Evolutionary conservation across 2,329 filamentous ascomycete genomes (phyloP), one percentile per base, ranked within the genome.

Genomic region (Arthrocladium fulminans): DNA sequence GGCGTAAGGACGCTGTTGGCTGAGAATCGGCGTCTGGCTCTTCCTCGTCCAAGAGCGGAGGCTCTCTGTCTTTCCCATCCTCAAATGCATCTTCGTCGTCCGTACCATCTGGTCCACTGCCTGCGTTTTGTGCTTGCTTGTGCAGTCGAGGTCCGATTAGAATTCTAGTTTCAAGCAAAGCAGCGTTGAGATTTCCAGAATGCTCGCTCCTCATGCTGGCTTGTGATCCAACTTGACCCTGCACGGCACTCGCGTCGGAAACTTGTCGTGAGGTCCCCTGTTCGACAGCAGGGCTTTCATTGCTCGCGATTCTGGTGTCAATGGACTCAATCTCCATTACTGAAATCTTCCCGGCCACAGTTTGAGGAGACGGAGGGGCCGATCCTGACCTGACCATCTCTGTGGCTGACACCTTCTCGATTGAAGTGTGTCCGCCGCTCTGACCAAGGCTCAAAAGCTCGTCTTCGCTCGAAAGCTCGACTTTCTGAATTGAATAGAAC

Each of bases 1-100:
- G 86, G 34, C 83, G 87, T 3, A 92, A 77, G 6, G 82, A 86
- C 6, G 80, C 82, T 8, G 72, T 73, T 42, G 65, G 67, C 3
- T 30, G 9, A 4, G 9, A 12, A 19, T 30, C 41, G 9, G 24
- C n/a, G 10, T 17, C 24, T 5, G n/a, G 22, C 12, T 17, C 41
- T 10, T n/a, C 24, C 20, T 29, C 27, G 29, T 8, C 32, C 5
- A 6, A 6, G n/a, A 35, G 6, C 29, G 32, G 20, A 29, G 48
- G 20, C 32, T 47, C 7, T 55, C 53, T 24, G 53, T n/a, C n/a
- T n/a, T 57, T 7, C 41, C 48, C 17, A 44, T 51, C 8, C 56
- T 20, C 56, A 2, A 56, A 54, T 17, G 48, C 50, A 39, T 34
- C 48, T 45, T 27, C 48, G 10, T 44, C 50, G 1, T 17, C 37